A percentile compares a stretch with the other conserved stretches of the same genome.
phyloP scores from a whole-genome alignment of 2,329 filamentous ascomycete genomes.

The Thelonectria discophora region DNA sequence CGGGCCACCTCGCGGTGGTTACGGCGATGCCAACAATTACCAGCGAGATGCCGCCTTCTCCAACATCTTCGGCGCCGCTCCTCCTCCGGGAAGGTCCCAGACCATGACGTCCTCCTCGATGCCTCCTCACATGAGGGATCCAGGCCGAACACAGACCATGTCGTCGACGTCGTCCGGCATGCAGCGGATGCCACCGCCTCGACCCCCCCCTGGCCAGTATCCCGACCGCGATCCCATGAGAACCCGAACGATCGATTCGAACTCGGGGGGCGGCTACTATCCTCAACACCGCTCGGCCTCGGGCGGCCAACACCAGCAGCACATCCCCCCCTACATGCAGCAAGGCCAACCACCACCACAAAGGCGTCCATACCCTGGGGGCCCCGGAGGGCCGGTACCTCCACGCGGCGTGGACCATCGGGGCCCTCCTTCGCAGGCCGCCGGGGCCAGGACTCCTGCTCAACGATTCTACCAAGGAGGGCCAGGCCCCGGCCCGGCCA shows the following conservation, averaged over 20 bases:
- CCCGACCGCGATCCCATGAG: conserved; percentile 45
- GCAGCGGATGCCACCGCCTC: conserved; percentile 71
- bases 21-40: conserved; percentile 61
- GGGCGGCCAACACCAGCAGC: conserved; percentile 51
- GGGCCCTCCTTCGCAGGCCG: conserved; percentile 55
- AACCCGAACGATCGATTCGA: conserved; percentile 48
- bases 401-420: conserved; percentile 73
- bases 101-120: conserved; percentile 87
- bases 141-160: conserved; percentile 83
- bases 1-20: conserved; percentile 51
- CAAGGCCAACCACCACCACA: conserved; percentile 50
- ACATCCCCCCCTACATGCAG: conserved; percentile 56
- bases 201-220: conserved; percentile 55
- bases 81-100: conserved; percentile 88
- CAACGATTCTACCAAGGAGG: conserved; percentile 71
- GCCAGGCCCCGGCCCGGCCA: conserved; percentile 65
- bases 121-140: conserved; percentile 60
- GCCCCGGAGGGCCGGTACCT: conserved; percentile 59
- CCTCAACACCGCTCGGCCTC: conserved; percentile 62
- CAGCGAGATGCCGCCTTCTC: conserved; percentile 95
- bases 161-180: conserved; percentile 63
- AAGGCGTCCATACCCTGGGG: conserved; percentile 55
- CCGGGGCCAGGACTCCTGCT: conserved; percentile 53
- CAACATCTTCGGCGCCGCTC: conserved; percentile 91
- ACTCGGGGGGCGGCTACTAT: conserved; percentile 61